These are phyloP conservation scores for Ramalina intermedia DNA, from an alignment of 495 filamentous ascomycete genomes.

Conservation along the genomic window DNA sequence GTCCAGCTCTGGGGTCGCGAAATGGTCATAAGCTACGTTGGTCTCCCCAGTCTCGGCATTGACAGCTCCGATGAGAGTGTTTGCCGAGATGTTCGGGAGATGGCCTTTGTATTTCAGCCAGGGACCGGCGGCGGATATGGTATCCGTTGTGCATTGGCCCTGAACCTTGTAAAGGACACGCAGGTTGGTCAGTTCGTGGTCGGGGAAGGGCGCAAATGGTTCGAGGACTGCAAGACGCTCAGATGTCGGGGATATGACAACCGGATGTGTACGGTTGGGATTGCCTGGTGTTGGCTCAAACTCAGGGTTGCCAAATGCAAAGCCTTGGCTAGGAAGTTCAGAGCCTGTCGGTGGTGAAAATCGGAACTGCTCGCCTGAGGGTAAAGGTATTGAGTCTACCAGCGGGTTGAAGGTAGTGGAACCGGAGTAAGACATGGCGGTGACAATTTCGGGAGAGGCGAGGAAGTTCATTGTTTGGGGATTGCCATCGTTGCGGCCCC, in stretches of 20 bases:
- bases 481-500: slow-evolving; percentile 92
- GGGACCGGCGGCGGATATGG: slow-evolving; percentile 90
- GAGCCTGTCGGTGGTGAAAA: slow-evolving; percentile 70
- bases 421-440: slow-evolving; percentile 86
- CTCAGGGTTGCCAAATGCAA: slow-evolving; percentile 60
- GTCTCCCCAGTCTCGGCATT: slow-evolving; percentile 86
- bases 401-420: slow-evolving; percentile 92
- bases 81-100: slow-evolving; percentile 89
- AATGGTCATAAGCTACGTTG: slow-evolving; percentile 69
- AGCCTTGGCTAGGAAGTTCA: slow-evolving; percentile 63
- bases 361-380: slow-evolving; percentile 68
- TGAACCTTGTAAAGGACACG: slow-evolving; percentile 86
- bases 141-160: slow-evolving; percentile 93
- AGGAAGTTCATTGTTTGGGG: slow-evolving; percentile 96
- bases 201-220: slow-evolving; percentile 77
- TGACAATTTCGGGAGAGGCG: slow-evolving; percentile 89
- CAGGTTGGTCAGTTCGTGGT: slow-evolving; percentile 53
- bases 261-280: slow-evolving; percentile 47
- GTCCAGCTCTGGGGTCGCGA: slow-evolving; percentile 12
- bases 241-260: slow-evolving; percentile 72
- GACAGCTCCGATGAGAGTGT: slow-evolving; percentile 88
- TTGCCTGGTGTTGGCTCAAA: slow-evolving; percentile 58
- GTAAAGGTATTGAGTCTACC: slow-evolving; percentile 69
- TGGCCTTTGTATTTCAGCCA: slow-evolving; percentile 99
- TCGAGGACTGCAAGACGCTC: slow-evolving; percentile 81